These are phyloP conservation scores for Chlorella sp. DNA, from an alignment of 139 green algal genomes.

Conservation along the genomic window DNA sequence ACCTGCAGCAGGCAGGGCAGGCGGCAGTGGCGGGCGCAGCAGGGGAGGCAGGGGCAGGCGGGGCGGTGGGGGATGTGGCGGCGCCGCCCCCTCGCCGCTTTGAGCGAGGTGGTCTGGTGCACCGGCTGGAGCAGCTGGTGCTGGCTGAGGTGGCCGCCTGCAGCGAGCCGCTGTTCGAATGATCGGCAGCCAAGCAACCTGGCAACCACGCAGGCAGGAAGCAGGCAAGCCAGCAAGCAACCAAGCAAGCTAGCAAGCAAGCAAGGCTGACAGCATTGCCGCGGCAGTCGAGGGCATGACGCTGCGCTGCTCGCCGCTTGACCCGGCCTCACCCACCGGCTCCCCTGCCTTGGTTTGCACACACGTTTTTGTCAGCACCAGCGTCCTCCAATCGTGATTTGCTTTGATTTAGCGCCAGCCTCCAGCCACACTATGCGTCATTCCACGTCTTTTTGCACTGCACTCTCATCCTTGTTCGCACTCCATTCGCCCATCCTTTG, in stretches of 20 bases:
- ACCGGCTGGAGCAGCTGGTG: conserved; percentile 45
- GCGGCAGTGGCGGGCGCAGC: background rate
- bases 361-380: too few relatives aligned
- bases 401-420: background rate
- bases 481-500: too few relatives aligned
- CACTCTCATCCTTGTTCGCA: too few relatives aligned
- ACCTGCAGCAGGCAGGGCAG: background rate
- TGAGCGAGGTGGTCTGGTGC: conserved; percentile 22
- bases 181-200: background rate
- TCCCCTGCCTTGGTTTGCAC: too few relatives aligned
- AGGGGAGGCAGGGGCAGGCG: background rate
- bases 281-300: too few relatives aligned
- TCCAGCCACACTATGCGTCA: background rate
- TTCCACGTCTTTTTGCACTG: background rate
- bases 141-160: conserved; percentile 42
- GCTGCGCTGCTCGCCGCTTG: background rate
- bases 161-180: conserved; percentile 34
- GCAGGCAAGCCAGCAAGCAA: too few relatives aligned
- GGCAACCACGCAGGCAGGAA: background rate
- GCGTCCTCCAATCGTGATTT: background rate
- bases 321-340: too few relatives aligned
- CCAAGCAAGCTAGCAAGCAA: background rate
- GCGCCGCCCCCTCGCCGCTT: conserved; percentile 2
- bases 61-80: background rate
- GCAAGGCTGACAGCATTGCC: too few relatives aligned